Base-by-base conservation (phyloP, 306 rosid genomes). In the Cucurbita maxima region DNA sequence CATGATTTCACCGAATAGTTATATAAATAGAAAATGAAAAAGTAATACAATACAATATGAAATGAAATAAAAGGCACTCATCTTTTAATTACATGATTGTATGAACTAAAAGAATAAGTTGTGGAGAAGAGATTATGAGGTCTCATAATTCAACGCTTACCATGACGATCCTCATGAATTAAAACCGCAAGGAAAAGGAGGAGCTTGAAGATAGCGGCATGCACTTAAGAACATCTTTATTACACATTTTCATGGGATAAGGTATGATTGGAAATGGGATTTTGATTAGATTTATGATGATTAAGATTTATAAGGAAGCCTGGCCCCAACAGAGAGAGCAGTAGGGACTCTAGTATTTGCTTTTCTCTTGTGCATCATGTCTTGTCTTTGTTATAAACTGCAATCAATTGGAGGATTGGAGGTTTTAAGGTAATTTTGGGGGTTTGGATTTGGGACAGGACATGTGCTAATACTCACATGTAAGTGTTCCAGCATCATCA, bases 371-470 rank as follows among this genome's bases (percentile, higher is more conserved):
- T 66, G 6, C 54, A 68, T 68, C 56, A 45, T 68, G 41, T 68
- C 41, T 47, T 68, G 73, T 68, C 73, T 68, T 68, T 68, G 20
- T 45, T 68, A 25, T 47, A 45, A 67, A 25, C 36, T 19, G 50
- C 45, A 38, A 62, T 40, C 7, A 16, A 40, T 68, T 68, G 25
- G 6, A 4, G 34, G 14, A 19, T 56, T 4, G 6, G 38, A 58
- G 43, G 7, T 11, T 59, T 58, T 20, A 58, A 58, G 30, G 53
- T 14, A 18, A 74, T 37, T 51, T 73, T 74, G 86, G 77, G 56
- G 8, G 12, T 45, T 19, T 18, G 60, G 51, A 30, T 30, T 30
- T 30, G 34, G 30, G 63, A 40, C 75, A 72, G 36, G 50, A 56
- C 75, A 72, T 72, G 75, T 72, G 61, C 37, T 40, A 62, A 62